Percentiles rank a stretch among this genome's conserved stretches.
Evolutionary conservation across 805 yeast species (phyloP).

Genomic region (Candida pini): DNA sequence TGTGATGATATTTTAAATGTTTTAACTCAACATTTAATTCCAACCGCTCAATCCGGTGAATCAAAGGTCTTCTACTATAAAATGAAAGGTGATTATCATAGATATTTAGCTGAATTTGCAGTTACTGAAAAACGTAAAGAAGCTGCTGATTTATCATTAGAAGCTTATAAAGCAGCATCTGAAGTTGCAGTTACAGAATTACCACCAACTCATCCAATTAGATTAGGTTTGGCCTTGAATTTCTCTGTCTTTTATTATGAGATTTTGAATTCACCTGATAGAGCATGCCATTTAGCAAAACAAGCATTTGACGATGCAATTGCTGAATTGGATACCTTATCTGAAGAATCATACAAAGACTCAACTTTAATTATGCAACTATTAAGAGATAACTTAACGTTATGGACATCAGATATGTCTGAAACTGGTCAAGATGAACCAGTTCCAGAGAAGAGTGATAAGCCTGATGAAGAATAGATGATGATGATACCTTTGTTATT

Average conservation of each 20-base stretch:
- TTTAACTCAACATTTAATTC: constrained; percentile 82
- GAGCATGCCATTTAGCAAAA: constrained; percentile 98
- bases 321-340: constrained; percentile 95
- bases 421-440: constrained; percentile 66
- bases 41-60: constrained; percentile 94
- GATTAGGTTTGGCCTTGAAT: constrained; percentile 95
- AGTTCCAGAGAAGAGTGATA: constrained; percentile 30
- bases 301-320: constrained; percentile 99
- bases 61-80: constrained; percentile 97
- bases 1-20: constrained; percentile 91
- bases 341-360: constrained; percentile 98
- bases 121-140: constrained; percentile 85
- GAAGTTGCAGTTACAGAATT: constrained; percentile 95
- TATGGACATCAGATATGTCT: constrained; percentile 95
- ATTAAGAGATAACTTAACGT: constrained; percentile 94
- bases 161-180: constrained; percentile 91
- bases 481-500: too few species aligned
- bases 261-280: constrained; percentile 96
- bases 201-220: constrained; percentile 98
- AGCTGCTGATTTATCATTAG: constrained; percentile 88
- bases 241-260: constrained; percentile 98
- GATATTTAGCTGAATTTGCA: constrained; percentile 97
- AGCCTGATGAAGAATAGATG: constrained; percentile 26
- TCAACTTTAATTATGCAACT: constrained; percentile 98
- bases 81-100: constrained; percentile 99